phyloP scores from a whole-genome alignment of 129 eudicot species.

The Oenanthe sinensis region DNA sequence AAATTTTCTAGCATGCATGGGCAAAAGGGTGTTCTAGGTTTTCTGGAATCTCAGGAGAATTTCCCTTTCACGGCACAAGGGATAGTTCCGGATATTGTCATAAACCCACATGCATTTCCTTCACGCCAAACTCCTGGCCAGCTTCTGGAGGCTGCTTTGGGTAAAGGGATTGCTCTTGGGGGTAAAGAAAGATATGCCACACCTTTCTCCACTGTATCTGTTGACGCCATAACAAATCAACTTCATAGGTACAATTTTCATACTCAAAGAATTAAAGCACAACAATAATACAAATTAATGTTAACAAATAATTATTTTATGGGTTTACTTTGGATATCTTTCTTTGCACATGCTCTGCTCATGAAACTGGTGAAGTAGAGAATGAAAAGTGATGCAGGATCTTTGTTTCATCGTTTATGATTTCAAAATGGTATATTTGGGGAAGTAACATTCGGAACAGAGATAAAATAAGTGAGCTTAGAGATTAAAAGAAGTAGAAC shows the following conservation, averaged over 20 bases:
- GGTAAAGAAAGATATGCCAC: constrained; percentile 71
- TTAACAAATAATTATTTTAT: not conserved
- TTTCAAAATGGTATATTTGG: not conserved
- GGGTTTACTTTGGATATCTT: not conserved
- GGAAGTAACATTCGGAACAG: not conserved
- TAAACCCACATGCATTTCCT: constrained; percentile 90
- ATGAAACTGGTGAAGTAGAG: not conserved
- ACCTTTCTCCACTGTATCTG: constrained; percentile 69
- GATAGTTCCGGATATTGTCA: constrained; percentile 80
- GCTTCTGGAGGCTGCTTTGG: constrained; percentile 81
- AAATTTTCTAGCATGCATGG: constrained; percentile 97
- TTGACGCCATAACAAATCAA: constrained; percentile 65
- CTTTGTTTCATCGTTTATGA: not conserved
- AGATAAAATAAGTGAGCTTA: not conserved
- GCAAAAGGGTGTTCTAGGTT: constrained; percentile 88
- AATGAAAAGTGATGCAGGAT: not conserved
- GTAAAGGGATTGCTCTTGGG: constrained; percentile 88
- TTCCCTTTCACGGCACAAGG: constrained; percentile 78
- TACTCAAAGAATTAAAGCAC: not conserved
- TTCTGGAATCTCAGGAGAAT: constrained; percentile 75
- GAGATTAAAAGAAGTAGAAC: not conserved
- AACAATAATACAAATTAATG: not conserved
- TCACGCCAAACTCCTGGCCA: constrained; percentile 90
- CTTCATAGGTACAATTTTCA: constrained; percentile 59
- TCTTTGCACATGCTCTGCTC: not conserved